A percentile compares a stretch with the other conserved stretches of the same genome.
These are phyloP conservation scores for Heterobasidion occidentale DNA, from an alignment of 1,284 basidiomycete genomes.

Conservation along the genomic window DNA sequence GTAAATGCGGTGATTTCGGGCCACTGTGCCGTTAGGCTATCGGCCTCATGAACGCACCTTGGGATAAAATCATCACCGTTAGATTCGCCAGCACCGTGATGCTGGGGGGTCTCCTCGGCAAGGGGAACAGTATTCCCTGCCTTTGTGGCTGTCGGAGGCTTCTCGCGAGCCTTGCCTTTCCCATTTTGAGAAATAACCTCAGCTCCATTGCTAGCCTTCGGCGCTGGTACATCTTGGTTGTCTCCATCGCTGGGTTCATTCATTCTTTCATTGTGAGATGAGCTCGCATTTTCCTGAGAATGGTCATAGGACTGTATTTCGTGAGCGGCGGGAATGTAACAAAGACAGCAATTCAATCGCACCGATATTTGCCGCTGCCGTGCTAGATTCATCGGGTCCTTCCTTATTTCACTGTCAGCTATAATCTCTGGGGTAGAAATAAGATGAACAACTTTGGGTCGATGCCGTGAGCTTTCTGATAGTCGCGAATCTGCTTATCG, in stretches of 20 bases:
- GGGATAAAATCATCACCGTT: too few species aligned
- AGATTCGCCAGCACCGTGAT: too few species aligned
- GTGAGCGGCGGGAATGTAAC: too few species aligned
- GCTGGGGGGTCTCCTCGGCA: background rate
- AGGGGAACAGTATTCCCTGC: background rate
- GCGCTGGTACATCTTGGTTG: background rate
- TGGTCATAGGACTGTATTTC: too few species aligned
- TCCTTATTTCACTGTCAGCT: background rate
- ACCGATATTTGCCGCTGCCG: background rate
- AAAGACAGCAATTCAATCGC: too few species aligned
- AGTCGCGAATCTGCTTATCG: conserved; percentile 1
- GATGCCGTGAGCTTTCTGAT: background rate
- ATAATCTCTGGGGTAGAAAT: background rate
- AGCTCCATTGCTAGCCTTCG: background rate
- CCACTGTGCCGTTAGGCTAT: background rate
- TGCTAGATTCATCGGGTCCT: background rate
- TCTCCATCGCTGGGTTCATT: background rate
- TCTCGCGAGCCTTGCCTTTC: background rate
- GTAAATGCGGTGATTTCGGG: background rate
- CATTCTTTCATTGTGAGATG: too few species aligned
- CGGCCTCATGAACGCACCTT: too few species aligned
- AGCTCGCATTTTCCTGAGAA: too few species aligned
- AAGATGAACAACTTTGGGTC: background rate
- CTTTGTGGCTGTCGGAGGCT: background rate
- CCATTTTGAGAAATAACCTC: background rate